Evolutionary conservation across 306 rosid species (phyloP).

Genomic region (Luffa acutangula): DNA sequence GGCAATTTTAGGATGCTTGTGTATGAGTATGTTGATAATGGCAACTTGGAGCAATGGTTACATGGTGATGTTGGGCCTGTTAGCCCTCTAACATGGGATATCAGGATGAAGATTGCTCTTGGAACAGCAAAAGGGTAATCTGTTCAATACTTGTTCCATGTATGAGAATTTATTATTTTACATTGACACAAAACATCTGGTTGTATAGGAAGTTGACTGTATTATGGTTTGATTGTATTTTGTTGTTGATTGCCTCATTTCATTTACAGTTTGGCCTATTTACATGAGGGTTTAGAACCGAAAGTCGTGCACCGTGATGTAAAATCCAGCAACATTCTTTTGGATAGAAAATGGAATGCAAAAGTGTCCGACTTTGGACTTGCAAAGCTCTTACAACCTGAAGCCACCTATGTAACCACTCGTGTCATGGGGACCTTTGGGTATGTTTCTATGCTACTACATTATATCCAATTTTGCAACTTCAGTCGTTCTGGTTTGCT

Average conservation of each 20-base stretch:
- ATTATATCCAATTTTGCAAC: background rate
- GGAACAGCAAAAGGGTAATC: conserved; percentile 90
- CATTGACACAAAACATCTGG: background rate
- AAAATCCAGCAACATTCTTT: conserved; percentile 90
- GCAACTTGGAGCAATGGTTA: conserved; percentile 98
- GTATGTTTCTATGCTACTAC: conserved; percentile 21
- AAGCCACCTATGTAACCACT: conserved; percentile 73
- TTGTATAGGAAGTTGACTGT: background rate
- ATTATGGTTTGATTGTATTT: background rate
- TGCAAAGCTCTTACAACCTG: conserved; percentile 88
- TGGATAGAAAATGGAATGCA: conserved; percentile 83
- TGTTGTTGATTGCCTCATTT: conserved; percentile 4
- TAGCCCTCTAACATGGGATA: conserved; percentile 91
- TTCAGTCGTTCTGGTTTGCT: background rate
- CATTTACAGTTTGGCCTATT: conserved; percentile 67
- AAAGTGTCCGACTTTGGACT: conserved; percentile 95
- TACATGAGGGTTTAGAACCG: conserved; percentile 97
- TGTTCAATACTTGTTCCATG: background rate
- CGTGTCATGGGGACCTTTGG: conserved; percentile 99
- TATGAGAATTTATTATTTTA: conserved; percentile 1
- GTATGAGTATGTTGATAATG: conserved; percentile 83
- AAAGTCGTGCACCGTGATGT: conserved; percentile 96
- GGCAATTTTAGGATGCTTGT: conserved; percentile 69
- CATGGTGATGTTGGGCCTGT: conserved; percentile 89
- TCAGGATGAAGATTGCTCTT: conserved; percentile 71